phyloP scores from a whole-genome alignment of 768 basidiomycete species.

The Psilocybe cubensis region DNA sequence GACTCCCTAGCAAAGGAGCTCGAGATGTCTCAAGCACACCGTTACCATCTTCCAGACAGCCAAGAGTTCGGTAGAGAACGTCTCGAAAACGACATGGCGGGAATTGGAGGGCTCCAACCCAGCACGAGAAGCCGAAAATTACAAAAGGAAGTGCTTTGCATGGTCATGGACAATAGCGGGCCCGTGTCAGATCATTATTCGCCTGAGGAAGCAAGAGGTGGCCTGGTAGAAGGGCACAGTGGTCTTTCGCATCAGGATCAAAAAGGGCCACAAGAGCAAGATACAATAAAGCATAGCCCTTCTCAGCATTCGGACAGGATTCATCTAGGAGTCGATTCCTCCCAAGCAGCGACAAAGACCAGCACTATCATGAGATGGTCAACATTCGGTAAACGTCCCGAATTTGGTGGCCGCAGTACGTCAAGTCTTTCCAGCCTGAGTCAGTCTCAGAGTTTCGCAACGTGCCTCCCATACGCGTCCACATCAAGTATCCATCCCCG shows the following conservation, averaged over 20 bases:
- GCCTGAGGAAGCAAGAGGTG: not conserved
- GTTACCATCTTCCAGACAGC: not conserved
- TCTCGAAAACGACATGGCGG: conserved; percentile 15
- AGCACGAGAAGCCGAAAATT: conserved; percentile 11
- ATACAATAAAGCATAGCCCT: not conserved
- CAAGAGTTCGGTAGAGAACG: not conserved
- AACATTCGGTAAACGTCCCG: conserved; percentile 16
- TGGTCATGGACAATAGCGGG: conserved; percentile 8
- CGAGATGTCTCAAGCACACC: conserved; percentile 7
- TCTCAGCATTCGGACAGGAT: not conserved
- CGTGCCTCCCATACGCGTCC: conserved; percentile 9
- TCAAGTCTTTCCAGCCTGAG: conserved; percentile 24
- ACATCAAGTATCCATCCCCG: conserved; percentile 12
- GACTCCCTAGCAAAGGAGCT: conserved; percentile 31
- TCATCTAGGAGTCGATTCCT: not conserved
- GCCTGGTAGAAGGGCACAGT: conserved; percentile 8
- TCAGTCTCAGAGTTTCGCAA: conserved; percentile 17
- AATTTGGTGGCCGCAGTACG: conserved; percentile 6
- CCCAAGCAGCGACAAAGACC: not conserved
- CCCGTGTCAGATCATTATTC: conserved; percentile 3
- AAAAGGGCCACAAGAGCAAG: conserved; percentile 2
- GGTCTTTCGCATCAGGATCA: conserved; percentile 1
- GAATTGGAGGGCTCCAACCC: conserved; percentile 18
- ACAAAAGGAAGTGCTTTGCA: conserved; percentile 10
- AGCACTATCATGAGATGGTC: conserved; percentile 16